These are phyloP conservation scores for Elaeis oleifera DNA, from an alignment of 202 grass and related monocot genomes.

Conservation along the genomic window DNA sequence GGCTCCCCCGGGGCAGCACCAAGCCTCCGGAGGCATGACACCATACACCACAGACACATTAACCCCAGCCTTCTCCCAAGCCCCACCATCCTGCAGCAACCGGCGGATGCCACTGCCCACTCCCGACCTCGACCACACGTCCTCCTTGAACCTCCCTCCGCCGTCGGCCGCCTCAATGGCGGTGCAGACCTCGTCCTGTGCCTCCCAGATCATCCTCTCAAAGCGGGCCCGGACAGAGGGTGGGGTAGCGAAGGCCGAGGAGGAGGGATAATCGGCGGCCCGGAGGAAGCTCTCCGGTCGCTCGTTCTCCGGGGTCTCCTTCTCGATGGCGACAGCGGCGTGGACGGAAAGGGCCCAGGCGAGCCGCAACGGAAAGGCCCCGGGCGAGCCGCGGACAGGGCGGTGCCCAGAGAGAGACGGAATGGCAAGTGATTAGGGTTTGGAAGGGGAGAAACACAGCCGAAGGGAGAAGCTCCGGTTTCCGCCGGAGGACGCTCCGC, in stretches of 20 bases:
- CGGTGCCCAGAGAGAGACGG: background rate
- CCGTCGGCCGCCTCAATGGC: constrained; percentile 82
- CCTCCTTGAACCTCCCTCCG: constrained; percentile 62
- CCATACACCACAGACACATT: constrained; percentile 97
- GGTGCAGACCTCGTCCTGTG: constrained; percentile 81
- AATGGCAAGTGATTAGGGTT: background rate
- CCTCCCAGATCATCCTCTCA: constrained; percentile 20
- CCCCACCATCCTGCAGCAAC: constrained; percentile 77
- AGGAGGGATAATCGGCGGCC: constrained; percentile 22
- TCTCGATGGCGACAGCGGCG: constrained; percentile 77
- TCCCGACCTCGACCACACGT: constrained; percentile 79
- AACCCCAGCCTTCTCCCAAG: constrained; percentile 93
- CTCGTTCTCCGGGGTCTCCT: constrained; percentile 94
- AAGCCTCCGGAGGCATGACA: constrained; percentile 86
- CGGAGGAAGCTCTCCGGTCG: constrained; percentile 79
- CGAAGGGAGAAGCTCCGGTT: constrained; percentile 91
- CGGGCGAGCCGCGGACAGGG: constrained; percentile 18
- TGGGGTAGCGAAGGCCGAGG: constrained; percentile 31
- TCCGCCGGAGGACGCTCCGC: constrained; percentile 21
- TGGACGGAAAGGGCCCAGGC: constrained; percentile 9
- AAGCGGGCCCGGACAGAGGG: background rate
- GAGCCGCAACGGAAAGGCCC: background rate
- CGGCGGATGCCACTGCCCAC: constrained; percentile 87
- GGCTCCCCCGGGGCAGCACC: constrained; percentile 70
- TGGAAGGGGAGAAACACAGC: constrained; percentile 40